Evolutionary conservation across 1,139 yeast species (phyloP), one percentile per base, ranked within the genome.

Genomic region (Magnusiomyces tetraspermus): DNA sequence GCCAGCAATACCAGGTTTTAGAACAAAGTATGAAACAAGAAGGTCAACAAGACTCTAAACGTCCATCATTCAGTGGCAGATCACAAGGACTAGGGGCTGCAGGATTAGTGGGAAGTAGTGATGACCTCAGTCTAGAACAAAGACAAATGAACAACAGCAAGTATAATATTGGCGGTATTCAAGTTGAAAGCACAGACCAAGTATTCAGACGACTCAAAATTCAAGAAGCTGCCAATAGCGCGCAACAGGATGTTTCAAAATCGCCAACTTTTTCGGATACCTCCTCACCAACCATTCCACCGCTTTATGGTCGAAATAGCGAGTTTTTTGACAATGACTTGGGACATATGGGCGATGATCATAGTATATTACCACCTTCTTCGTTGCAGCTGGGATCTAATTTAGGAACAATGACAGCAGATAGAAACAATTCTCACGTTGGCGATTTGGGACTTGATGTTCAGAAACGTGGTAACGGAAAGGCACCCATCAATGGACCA

Each of bases 181-280:
- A 64, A 44, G 58, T 65, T 10, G 66, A 63, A 36, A 57, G 60
- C 8, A 59, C 61, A 11, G 67, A 64, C 19, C 65, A 63, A 22
- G 64, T 64, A 22, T 52, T 63, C 30, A 56, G 64, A 36, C 55
- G 67, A 24, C 55, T 63, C 8, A 61, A 60, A 50, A 59, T 58
- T 1, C 57, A 62, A 38, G 64, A 61, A 38, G 60, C 58, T 5
- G 55, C 54, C n/a, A 46, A 46, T 22, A 36, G 51, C 50, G 45
- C 24, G 22, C 46, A 46, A 36, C 33, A 47, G n/a, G 53, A 51
- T 5, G 54, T 54, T 3, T 58, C 61, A 1, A 42, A 46, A 21
- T 57, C 63, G 3, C 60, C 63, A 5, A 23, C 49, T 23, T 43
- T 43, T 26, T 43, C 46, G 15, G 46, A 43, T 43, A n/a, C 33